Percentiles rank a stretch among this genome's conserved stretches.
phyloP scores from a whole-genome alignment of 1,284 basidiomycete genomes.

The Melampsora larici-populina region DNA sequence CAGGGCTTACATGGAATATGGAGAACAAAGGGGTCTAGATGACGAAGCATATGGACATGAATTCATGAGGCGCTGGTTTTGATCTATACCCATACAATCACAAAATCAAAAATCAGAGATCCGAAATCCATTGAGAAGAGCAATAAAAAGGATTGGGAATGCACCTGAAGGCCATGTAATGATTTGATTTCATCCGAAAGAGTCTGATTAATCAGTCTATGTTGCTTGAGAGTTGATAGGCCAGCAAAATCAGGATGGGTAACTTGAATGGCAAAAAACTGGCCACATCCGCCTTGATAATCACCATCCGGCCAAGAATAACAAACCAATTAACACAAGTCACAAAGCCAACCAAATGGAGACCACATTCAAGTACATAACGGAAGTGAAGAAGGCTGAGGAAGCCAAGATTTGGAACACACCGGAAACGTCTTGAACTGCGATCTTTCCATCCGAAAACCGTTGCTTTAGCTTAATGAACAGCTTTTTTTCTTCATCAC shows the following conservation, averaged over 20 bases:
- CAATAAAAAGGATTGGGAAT: constrained; percentile 49
- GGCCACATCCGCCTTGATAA: constrained; percentile 84
- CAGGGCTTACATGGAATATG: no score
- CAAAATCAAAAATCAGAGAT: no score
- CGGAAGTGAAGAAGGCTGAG: background rate
- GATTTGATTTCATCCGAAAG: constrained; percentile 84
- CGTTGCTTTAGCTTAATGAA: background rate
- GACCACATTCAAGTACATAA: background rate
- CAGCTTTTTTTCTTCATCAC: background rate
- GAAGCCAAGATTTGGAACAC: background rate
- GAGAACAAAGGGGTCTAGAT: no score
- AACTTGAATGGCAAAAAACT: constrained; percentile 91
- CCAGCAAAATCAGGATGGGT: constrained; percentile 80
- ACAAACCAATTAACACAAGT: no score
- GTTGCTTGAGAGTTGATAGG: constrained; percentile 84
- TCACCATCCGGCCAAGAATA: background rate
- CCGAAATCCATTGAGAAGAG: no score
- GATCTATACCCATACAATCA: no score
- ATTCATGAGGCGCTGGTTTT: no score
- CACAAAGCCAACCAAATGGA: background rate
- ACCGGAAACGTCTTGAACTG: background rate
- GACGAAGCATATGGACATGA: no score
- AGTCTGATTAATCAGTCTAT: constrained; percentile 80
- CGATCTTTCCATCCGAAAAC: background rate
- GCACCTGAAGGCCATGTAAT: constrained; percentile 91